Evolutionary conservation across 768 basidiomycete genomes (phyloP).

Genomic region (Pulveroboletus frians): DNA sequence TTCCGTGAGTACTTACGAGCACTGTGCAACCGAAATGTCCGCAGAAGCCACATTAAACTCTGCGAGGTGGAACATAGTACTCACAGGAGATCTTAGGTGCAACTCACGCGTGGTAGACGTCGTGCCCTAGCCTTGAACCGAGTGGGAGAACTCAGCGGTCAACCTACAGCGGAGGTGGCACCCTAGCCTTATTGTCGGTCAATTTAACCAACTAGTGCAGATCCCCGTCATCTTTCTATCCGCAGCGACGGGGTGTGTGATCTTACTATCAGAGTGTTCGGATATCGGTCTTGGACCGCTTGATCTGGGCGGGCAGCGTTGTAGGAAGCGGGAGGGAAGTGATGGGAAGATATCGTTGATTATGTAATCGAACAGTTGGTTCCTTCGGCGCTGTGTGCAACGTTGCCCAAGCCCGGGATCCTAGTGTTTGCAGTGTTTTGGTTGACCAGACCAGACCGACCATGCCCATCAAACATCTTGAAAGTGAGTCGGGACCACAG

Average conservation of each 20-base stretch:
- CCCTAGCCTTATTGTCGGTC: slow-evolving; percentile 1
- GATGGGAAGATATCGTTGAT: slow-evolving; percentile 13
- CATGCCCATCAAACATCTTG: slow-evolving; percentile 83
- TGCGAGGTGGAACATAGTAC: slow-evolving; percentile 8
- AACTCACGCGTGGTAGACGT: slow-evolving; percentile 1
- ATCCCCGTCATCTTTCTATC: not conserved
- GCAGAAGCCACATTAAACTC: slow-evolving; percentile 14
- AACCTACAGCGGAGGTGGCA: slow-evolving; percentile 1
- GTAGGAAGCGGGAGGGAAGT: no score
- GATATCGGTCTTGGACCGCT: no score
- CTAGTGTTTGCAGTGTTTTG: not conserved
- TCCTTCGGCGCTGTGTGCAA: slow-evolving; percentile 15
- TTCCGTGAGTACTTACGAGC: slow-evolving; percentile 4
- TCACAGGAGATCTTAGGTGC: slow-evolving; percentile 12
- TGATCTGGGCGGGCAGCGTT: no score
- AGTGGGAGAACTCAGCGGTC: slow-evolving; percentile 5
- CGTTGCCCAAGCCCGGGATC: slow-evolving; percentile 16
- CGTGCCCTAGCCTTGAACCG: slow-evolving; percentile 1
- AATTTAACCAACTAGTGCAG: not conserved
- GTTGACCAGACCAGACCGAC: slow-evolving; percentile 14
- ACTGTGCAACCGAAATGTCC: not conserved
- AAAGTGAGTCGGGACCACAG: slow-evolving; percentile 47
- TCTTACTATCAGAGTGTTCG: not conserved
- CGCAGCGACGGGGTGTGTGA: not conserved
- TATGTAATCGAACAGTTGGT: slow-evolving; percentile 25